Conservation (phyloP, 2,329 filamentous ascomycete genomes). For the Aaosphaeria pasadenensis region DNA sequence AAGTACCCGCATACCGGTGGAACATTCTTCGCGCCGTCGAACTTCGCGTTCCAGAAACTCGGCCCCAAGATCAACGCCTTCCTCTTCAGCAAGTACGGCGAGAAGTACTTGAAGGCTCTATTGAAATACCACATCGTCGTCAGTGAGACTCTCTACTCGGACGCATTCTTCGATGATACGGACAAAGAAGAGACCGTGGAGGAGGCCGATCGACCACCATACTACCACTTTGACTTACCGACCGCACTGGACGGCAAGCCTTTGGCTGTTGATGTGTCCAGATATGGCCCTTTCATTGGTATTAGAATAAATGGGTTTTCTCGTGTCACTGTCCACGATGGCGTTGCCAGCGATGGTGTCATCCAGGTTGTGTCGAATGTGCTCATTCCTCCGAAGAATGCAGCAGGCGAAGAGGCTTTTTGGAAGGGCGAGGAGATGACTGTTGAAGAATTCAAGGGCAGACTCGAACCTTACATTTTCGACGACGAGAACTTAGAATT, state of each 20-base stretch:
- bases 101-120: constrained; percentile 73
- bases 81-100: constrained; percentile 74
- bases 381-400: constrained; percentile 69
- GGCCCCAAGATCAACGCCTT: constrained; percentile 75
- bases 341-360: constrained; percentile 73
- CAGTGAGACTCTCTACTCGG: constrained; percentile 76
- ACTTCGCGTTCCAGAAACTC: constrained; percentile 74
- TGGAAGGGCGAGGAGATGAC: constrained; percentile 52
- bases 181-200: constrained; percentile 15
- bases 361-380: constrained; percentile 73
- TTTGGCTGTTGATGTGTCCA: constrained; percentile 68
- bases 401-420: constrained; percentile 27
- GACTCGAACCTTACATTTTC: constrained; percentile 36
- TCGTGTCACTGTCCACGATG: constrained; percentile 65
- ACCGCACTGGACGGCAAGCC: constrained; percentile 66
- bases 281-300: constrained; percentile 64
- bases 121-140: constrained; percentile 76
- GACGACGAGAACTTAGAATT: constrained; percentile 25
- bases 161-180: constrained; percentile 66
- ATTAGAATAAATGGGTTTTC: constrained; percentile 75
- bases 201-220: constrained; percentile 25
- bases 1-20: constrained; percentile 54
- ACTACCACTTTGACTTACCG: constrained; percentile 67
- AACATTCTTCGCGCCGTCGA: constrained; percentile 79
- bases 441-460: constrained; percentile 60